phyloP scores from a whole-genome alignment of 352 stramenopile genomes.

The Pythium insidiosum region DNA sequence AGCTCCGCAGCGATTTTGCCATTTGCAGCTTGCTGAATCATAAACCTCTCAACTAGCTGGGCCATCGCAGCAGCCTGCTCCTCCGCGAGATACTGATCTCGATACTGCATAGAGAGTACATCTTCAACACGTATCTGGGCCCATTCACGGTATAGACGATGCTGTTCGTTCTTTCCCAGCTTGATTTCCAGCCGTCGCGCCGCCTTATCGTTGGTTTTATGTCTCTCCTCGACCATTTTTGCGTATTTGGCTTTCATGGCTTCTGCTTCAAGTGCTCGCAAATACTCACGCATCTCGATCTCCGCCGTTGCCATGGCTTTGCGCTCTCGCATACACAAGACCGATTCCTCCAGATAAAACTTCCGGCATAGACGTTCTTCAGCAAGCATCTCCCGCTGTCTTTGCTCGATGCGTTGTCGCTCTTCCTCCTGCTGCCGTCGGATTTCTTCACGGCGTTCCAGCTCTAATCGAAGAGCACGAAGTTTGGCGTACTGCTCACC shows the following conservation, averaged over 20 bases:
- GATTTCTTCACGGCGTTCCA: slow-evolving; percentile 44
- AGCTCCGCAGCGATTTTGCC: slow-evolving; percentile 36
- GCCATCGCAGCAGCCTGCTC: slow-evolving; percentile 35
- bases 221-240: slow-evolving; percentile 52
- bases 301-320: slow-evolving; percentile 59
- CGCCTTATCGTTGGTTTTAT: slow-evolving; percentile 51
- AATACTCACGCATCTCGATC: slow-evolving; percentile 61
- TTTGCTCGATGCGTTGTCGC: slow-evolving; percentile 22
- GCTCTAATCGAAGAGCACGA: slow-evolving; percentile 30
- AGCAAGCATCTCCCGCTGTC: slow-evolving; percentile 54
- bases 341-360: slow-evolving; percentile 64
- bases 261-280: slow-evolving; percentile 54
- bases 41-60: slow-evolving; percentile 49
- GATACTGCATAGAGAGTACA: slow-evolving; percentile 44
- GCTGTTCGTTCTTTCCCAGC: slow-evolving; percentile 68
- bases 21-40: slow-evolving; percentile 47
- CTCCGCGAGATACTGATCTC: slow-evolving; percentile 34
- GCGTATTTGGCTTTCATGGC: slow-evolving; percentile 72
- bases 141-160: slow-evolving; percentile 67
- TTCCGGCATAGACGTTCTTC: slow-evolving; percentile 49
- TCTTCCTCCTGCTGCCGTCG: slow-evolving; percentile 42
- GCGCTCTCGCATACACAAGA: slow-evolving; percentile 45
- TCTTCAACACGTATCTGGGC: slow-evolving; percentile 56
- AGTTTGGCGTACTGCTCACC: slow-evolving; percentile 35
- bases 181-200: slow-evolving; percentile 73